Conservation (phyloP, 169 alveolate species). For the Theileria annulata region DNA sequence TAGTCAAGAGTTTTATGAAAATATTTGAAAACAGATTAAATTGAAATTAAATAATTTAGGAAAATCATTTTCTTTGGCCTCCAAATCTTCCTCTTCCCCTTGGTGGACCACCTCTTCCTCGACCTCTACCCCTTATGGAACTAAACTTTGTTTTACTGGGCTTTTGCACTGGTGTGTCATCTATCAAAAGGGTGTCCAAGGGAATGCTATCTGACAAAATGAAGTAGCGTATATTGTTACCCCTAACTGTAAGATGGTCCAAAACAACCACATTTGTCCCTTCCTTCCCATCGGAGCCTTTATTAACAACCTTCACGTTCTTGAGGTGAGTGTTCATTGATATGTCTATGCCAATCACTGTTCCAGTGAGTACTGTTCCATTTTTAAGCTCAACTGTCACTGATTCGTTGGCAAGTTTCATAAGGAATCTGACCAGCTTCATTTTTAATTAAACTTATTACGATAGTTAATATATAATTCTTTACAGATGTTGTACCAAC, state of each 20-base stretch:
- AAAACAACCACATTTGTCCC: constrained; percentile 68
- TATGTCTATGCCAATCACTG: constrained; percentile 95
- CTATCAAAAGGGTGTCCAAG: constrained; percentile 93
- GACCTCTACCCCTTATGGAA: constrained; percentile 61
- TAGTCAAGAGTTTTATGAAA: neutral
- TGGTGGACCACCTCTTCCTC: constrained; percentile 71
- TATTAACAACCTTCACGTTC: constrained; percentile 94
- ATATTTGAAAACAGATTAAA: neutral
- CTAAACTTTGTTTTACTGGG: constrained; percentile 73
- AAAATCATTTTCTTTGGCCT: constrained; percentile 28
- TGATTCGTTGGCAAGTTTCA: constrained; percentile 94
- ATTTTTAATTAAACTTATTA: constrained; percentile 68
- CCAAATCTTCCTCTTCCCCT: constrained; percentile 70
- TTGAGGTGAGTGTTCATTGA: constrained; percentile 98
- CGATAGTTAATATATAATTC: neutral
- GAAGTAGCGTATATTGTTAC: constrained; percentile 94
- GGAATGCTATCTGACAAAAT: constrained; percentile 94
- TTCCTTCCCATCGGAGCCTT: constrained; percentile 81
- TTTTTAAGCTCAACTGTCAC: constrained; percentile 96
- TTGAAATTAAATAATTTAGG: neutral
- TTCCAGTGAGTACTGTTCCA: constrained; percentile 96
- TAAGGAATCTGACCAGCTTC: constrained; percentile 96
- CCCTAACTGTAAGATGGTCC: constrained; percentile 79
- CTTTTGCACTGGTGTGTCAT: constrained; percentile 92
- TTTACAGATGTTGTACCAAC: neutral